A percentile compares a stretch with the other conserved stretches of the same genome.
Evolutionary conservation across 2,329 filamentous ascomycete genomes (phyloP).

Genomic region (Capronia coronata): DNA sequence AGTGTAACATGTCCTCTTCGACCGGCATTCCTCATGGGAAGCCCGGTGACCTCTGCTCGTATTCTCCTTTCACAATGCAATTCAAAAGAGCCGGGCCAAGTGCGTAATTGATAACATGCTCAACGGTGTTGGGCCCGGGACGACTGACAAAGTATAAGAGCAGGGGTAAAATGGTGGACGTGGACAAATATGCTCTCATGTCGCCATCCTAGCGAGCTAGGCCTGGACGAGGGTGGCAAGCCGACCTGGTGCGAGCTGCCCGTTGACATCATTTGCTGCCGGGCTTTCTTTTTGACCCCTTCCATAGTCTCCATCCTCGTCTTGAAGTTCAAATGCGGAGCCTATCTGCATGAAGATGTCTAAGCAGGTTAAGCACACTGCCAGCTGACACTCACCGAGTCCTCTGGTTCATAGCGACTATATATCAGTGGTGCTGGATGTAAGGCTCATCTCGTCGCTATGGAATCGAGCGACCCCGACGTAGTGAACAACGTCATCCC

Average conservation of each 20-base stretch:
- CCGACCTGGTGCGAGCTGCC: constrained; percentile 5
- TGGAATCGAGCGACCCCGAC: constrained; percentile 5
- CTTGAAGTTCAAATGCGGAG: not conserved
- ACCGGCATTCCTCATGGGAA: too few species aligned
- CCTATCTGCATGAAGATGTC: not conserved
- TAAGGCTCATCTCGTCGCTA: not conserved
- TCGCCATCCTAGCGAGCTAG: not conserved
- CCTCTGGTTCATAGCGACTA: too few species aligned
- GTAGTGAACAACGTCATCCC: constrained; percentile 19
- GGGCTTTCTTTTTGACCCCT: not conserved
- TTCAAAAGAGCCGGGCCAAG: too few species aligned
- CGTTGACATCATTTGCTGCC: constrained; percentile 13
- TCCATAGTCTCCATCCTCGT: not conserved
- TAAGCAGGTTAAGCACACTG: not conserved
- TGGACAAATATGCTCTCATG: not conserved
- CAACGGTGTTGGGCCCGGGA: too few species aligned
- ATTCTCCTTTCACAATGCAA: too few species aligned
- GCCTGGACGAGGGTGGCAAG: not conserved
- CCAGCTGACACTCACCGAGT: too few species aligned
- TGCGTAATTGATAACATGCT: too few species aligned
- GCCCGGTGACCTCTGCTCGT: too few species aligned
- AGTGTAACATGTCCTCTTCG: too few species aligned
- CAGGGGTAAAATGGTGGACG: too few species aligned
- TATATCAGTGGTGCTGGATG: not conserved
- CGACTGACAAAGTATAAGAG: too few species aligned